Conservation (phyloP, 2,329 filamentous ascomycete genomes). For the Verruconis gallopava region DNA sequence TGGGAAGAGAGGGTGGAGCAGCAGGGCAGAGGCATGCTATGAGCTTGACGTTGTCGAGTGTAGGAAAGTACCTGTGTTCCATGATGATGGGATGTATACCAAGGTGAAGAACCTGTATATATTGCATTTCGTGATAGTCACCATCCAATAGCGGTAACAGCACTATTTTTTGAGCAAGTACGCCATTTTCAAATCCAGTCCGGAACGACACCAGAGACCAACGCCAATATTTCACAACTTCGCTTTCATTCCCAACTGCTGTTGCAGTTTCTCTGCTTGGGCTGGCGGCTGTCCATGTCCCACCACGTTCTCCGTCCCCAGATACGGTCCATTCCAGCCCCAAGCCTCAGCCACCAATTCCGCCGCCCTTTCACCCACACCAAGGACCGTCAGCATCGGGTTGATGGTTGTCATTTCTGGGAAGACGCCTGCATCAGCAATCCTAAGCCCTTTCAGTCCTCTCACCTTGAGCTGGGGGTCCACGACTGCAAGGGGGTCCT, state of each 20-base stretch:
- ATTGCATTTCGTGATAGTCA: no score
- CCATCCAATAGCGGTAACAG: no score
- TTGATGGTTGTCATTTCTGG: slow-evolving; percentile 79
- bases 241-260: not conserved
- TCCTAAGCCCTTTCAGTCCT: slow-evolving; percentile 59
- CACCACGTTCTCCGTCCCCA: slow-evolving; percentile 36
- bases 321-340: slow-evolving; percentile 42
- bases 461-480: slow-evolving; percentile 59
- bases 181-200: no score
- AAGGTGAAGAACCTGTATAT: no score
- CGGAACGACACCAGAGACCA: no score
- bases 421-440: slow-evolving; percentile 80
- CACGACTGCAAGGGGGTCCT: slow-evolving; percentile 66
- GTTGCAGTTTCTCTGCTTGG: not conserved
- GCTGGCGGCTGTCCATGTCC: not conserved
- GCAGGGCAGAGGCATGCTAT: slow-evolving; percentile 81
- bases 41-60: slow-evolving; percentile 24
- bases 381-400: slow-evolving; percentile 80
- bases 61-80: no score
- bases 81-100: no score
- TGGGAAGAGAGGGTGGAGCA: slow-evolving; percentile 96
- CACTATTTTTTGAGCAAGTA: no score
- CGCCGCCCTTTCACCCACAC: slow-evolving; percentile 69
- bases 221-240: not conserved
- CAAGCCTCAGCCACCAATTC: slow-evolving; percentile 70